phyloP scores from a whole-genome alignment of 345 rosid genomes.

The Dipteronia dyeriana region DNA sequence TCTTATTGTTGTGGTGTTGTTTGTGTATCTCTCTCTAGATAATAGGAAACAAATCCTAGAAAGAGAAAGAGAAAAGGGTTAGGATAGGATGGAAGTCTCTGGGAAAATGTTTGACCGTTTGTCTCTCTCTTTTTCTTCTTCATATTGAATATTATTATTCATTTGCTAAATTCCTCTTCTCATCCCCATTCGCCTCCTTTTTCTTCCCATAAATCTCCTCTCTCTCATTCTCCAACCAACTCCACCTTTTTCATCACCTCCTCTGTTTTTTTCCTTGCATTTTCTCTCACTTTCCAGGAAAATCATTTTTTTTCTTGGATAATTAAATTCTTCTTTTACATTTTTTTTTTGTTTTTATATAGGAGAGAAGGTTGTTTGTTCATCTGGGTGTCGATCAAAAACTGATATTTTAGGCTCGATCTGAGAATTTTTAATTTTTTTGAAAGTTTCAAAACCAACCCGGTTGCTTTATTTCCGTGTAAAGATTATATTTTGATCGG shows the following conservation, averaged over 20 bases:
- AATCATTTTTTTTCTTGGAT: neutral
- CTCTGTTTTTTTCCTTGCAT: neutral
- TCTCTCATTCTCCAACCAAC: neutral
- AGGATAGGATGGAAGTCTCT: slow-evolving; percentile 21
- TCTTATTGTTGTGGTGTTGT: neutral
- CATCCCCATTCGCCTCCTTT: neutral
- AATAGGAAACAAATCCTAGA: neutral
- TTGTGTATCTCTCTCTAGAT: slow-evolving; percentile 2
- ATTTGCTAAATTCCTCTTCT: slow-evolving; percentile 21
- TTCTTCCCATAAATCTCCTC: too few relatives aligned
- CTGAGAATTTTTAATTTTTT: neutral
- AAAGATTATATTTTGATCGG: slow-evolving; percentile 18
- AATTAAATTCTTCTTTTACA: neutral
- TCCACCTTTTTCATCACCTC: neutral
- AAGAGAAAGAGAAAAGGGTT: neutral
- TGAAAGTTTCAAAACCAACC: neutral
- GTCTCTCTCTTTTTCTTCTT: slow-evolving; percentile 12
- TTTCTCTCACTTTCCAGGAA: neutral
- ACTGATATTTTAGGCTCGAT: slow-evolving; percentile 12
- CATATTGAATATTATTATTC: neutral
- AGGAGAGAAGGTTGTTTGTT: neutral
- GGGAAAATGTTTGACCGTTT: slow-evolving; percentile 37
- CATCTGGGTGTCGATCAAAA: slow-evolving; percentile 7
- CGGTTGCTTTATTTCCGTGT: slow-evolving; percentile 8
- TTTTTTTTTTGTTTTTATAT: neutral